A percentile compares a stretch with the other conserved stretches of the same genome.
phyloP scores from a whole-genome alignment of 257 asterid species.

The Jacaranda mimosifolia region DNA sequence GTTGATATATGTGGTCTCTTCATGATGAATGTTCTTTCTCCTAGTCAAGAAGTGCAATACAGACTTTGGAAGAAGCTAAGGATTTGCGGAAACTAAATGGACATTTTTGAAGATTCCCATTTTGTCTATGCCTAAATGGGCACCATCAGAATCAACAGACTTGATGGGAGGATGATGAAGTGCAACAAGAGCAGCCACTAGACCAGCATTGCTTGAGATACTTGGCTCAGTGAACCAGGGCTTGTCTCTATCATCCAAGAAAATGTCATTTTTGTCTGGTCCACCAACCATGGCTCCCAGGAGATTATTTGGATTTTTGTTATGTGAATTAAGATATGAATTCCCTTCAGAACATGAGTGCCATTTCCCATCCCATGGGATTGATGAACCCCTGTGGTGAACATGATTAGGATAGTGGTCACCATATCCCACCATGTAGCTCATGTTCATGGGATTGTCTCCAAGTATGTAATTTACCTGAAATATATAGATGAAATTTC shows the following conservation, averaged over 20 bases:
- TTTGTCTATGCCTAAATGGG: slow-evolving; percentile 56
- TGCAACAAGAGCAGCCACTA: slow-evolving; percentile 65
- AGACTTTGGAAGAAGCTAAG: neutral
- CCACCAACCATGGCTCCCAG: slow-evolving; percentile 70
- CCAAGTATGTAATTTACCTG: slow-evolving; percentile 70
- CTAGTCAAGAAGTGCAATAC: neutral
- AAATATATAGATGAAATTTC: neutral
- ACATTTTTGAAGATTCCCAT: slow-evolving; percentile 56
- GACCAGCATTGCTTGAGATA: slow-evolving; percentile 62
- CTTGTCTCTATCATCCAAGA: slow-evolving; percentile 52
- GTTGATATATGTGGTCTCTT: neutral
- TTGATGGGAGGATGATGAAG: slow-evolving; percentile 48
- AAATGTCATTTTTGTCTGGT: slow-evolving; percentile 51
- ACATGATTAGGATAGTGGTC: slow-evolving; percentile 50
- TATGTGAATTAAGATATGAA: slow-evolving; percentile 41
- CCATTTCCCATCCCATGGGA: slow-evolving; percentile 51
- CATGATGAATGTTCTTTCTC: neutral
- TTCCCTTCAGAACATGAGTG: slow-evolving; percentile 53
- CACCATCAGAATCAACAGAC: slow-evolving; percentile 30
- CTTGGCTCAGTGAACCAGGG: slow-evolving; percentile 60
- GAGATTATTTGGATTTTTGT: slow-evolving; percentile 52
- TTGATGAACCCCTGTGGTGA: slow-evolving; percentile 72
- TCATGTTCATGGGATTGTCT: slow-evolving; percentile 62
- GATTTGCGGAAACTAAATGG: slow-evolving; percentile 10
- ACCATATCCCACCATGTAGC: slow-evolving; percentile 69